Evolutionary conservation across 139 green algal genomes (phyloP), one percentile per base, ranked within the genome.

Genomic region (Coccomyxa sp.): DNA sequence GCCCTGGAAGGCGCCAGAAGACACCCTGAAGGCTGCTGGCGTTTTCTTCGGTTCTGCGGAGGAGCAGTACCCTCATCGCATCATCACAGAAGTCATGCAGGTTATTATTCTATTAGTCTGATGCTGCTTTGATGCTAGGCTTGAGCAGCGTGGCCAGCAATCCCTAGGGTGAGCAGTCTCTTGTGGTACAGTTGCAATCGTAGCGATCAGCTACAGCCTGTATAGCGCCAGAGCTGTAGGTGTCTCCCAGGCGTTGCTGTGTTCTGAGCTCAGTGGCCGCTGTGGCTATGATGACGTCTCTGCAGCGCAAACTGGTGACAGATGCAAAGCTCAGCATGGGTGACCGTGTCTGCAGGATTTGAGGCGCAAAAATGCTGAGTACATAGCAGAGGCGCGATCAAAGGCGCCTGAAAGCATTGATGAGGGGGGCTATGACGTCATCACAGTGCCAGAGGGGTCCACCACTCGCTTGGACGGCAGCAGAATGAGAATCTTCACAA

Each of bases 1-100:
- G 39, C 90, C 90, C 0, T 94, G 88, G 90, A 31, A 41, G 0
- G 86, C 86, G 29, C 87, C 88, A 16, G 39, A 73, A 39, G 74
- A 80, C 33, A 82, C 76, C 70, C 82, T 90, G 36, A n/a, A 33
- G 31, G 71, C 79, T 44, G 79, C 85, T 8, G 84, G 83, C 0
- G 83, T 93, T 8, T 35, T 40, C 31, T 73, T 90, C 7, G 86
- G 84, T 0, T 31, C 40, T 22, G 50, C 18, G 2, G 3, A 18
- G 5, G 36, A 27, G 4, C 88, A 76, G 0, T 91, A 91, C 75
- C 87, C 87, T 2, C 79, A 87, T 33, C 77, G 86, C 31, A 40
- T 85, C 50, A 71, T 44, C 7, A 77, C 27, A 12, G 70, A 39
- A 9, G 68, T 75, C 39, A 68, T 79, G 68, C 54, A 76, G 68